A percentile compares a stretch with the other conserved stretches of the same genome.
Evolutionary conservation across 192 early-diverging fungal genomes (phyloP).

Genomic region (Linderina pennispora): DNA sequence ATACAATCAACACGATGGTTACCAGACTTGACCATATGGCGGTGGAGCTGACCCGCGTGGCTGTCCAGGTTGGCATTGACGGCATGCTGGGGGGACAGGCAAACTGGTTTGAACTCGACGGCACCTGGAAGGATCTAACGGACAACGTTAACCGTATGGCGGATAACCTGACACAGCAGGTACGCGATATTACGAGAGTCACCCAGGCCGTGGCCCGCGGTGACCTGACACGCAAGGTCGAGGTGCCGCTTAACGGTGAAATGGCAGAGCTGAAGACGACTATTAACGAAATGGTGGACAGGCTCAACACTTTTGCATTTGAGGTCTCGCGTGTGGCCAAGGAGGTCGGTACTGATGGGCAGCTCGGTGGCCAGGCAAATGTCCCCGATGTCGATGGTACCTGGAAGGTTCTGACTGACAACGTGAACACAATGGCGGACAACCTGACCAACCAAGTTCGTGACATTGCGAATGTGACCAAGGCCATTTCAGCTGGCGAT

Average conservation of each 20-base stretch:
- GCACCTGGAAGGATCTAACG: constrained; percentile 61
- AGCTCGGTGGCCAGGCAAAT: constrained; percentile 51
- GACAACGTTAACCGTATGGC: constrained; percentile 66
- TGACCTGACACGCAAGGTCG: constrained; percentile 51
- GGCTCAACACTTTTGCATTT: constrained; percentile 32
- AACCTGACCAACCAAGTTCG: constrained; percentile 55
- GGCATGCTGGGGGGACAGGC: constrained; percentile 59
- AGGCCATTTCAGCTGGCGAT: constrained; percentile 51
- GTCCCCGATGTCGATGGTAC: constrained; percentile 50
- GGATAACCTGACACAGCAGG: constrained; percentile 52
- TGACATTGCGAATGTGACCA: constrained; percentile 51
- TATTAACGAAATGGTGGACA: constrained; percentile 58
- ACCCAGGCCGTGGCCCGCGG: constrained; percentile 53
- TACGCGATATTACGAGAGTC: constrained; percentile 55
- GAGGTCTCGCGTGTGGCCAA: constrained; percentile 49
- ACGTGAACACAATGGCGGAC: constrained; percentile 55
- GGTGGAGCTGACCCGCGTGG: constrained; percentile 65
- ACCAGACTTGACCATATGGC: constrained; percentile 53
- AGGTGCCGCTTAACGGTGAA: constrained; percentile 51
- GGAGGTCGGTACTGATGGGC: constrained; percentile 55
- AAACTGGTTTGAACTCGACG: constrained; percentile 48
- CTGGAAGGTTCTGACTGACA: constrained; percentile 53
- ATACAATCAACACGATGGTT: constrained; percentile 69
- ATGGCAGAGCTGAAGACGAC: constrained; percentile 57
- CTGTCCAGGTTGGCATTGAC: constrained; percentile 66